These are phyloP conservation scores for Sporothrix brasiliensis DNA, from an alignment of 2,329 filamentous ascomycete genomes.

Conservation along the genomic window DNA sequence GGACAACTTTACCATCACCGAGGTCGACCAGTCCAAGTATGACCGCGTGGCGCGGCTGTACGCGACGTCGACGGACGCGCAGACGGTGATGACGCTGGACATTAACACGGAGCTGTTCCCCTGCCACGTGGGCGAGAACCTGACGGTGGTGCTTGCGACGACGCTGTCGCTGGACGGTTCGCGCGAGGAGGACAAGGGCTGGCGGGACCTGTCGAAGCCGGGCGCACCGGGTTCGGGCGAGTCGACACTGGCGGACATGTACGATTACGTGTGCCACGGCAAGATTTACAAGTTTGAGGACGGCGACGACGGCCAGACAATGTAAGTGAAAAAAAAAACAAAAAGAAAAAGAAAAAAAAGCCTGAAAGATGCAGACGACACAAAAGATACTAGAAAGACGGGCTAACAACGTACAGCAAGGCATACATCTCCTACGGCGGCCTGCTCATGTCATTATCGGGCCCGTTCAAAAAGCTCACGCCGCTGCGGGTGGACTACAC, in stretches of 20 bases:
- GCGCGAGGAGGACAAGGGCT: conserved; percentile 73
- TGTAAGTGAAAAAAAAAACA: conserved; percentile 61
- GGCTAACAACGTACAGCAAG: conserved; percentile 61
- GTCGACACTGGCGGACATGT: conserved; percentile 72
- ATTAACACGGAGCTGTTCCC: conserved; percentile 94
- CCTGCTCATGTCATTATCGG: conserved; percentile 84
- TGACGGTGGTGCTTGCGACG: conserved; percentile 81
- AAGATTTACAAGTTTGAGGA: conserved; percentile 91
- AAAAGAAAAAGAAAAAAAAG: background rate
- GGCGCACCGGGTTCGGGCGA: conserved; percentile 48
- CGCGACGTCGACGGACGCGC: conserved; percentile 73
- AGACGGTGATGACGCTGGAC: conserved; percentile 80
- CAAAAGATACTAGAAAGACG: background rate
- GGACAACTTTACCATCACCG: conserved; percentile 82
- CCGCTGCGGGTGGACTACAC: conserved; percentile 89
- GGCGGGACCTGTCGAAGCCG: conserved; percentile 70
- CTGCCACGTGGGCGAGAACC: conserved; percentile 69
- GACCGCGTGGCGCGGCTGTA: conserved; percentile 88
- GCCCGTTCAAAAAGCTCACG: conserved; percentile 93
- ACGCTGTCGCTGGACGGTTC: conserved; percentile 84
- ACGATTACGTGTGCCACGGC: conserved; percentile 84
- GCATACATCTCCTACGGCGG: conserved; percentile 94
- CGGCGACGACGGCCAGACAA: conserved; percentile 74
- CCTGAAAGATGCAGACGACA: too few species aligned
- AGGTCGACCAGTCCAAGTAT: conserved; percentile 84